Conservation (phyloP, 2,329 filamentous ascomycete species). For the Exophiala dermatitidis region DNA sequence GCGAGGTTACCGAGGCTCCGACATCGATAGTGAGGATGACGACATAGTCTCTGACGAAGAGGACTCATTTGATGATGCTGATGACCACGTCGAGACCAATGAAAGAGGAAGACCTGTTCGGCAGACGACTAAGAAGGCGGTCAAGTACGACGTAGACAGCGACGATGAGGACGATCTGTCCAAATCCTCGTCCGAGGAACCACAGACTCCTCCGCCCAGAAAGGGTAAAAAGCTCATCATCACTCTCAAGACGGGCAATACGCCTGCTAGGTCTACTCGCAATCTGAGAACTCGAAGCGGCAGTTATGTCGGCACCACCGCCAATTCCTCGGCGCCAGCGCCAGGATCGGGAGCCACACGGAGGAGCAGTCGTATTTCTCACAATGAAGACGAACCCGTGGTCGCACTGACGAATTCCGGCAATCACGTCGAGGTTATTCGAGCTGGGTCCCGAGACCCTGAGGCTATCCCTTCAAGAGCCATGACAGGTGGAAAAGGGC, state of each 20-base stretch:
- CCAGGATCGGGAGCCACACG: constrained; percentile 31
- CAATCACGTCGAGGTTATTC: constrained; percentile 48
- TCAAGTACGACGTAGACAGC: constrained; percentile 52
- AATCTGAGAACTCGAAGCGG: constrained; percentile 30
- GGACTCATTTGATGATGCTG: constrained; percentile 38
- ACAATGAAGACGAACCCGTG: constrained; percentile 50
- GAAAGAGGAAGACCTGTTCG: constrained; percentile 52
- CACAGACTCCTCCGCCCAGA: constrained; percentile 29
- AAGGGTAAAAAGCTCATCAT: constrained; percentile 27
- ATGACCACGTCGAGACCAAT: constrained; percentile 45
- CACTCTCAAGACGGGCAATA: constrained; percentile 22
- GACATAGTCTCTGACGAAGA: constrained; percentile 39
- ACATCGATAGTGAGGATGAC: constrained; percentile 43
- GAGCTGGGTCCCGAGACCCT: constrained; percentile 49
- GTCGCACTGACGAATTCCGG: constrained; percentile 54
- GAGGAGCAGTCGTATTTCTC: constrained; percentile 53
- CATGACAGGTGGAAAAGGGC: constrained; percentile 39
- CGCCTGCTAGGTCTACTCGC: constrained; percentile 26
- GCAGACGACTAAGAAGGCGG: constrained; percentile 47
- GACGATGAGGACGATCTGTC: constrained; percentile 27
- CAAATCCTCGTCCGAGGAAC: constrained; percentile 26
- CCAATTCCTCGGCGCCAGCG: constrained; percentile 26
- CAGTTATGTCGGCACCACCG: constrained; percentile 28
- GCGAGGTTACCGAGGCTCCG: constrained; percentile 33
- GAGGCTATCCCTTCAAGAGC: constrained; percentile 39